Evolutionary conservation across 805 yeast genomes (phyloP).

Genomic region (Teunomyces barrocoloradensis): DNA sequence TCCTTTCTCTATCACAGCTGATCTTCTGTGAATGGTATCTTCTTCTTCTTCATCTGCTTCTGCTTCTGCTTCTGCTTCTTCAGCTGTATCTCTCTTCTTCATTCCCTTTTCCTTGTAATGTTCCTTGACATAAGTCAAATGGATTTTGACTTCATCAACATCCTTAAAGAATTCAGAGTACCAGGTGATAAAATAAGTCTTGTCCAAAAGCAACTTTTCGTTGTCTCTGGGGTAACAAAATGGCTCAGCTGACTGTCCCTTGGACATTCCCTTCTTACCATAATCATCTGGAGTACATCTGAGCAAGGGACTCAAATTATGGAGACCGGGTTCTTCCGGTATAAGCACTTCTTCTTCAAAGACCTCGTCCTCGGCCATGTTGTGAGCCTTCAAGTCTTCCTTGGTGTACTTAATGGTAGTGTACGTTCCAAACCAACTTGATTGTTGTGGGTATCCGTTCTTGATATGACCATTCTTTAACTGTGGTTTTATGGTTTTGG

Average conservation of each 20-base stretch:
- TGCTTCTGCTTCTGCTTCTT: slow-evolving; percentile 15
- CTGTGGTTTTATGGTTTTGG: slow-evolving; percentile 77
- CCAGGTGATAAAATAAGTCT: slow-evolving; percentile 80
- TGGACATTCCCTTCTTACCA: slow-evolving; percentile 59
- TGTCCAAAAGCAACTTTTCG: slow-evolving; percentile 52
- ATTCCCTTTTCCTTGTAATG: slow-evolving; percentile 54
- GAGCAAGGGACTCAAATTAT: slow-evolving; percentile 69
- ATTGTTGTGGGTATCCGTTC: slow-evolving; percentile 67
- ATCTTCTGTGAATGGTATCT: slow-evolving; percentile 15
- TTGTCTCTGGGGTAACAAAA: slow-evolving; percentile 79
- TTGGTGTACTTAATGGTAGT: slow-evolving; percentile 55
- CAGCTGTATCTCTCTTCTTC: slow-evolving; percentile 35
- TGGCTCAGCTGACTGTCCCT: slow-evolving; percentile 62
- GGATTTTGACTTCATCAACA: slow-evolving; percentile 62
- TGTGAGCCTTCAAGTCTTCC: slow-evolving; percentile 69
- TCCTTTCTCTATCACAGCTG: slow-evolving; percentile 37
- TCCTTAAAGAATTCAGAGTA: slow-evolving; percentile 60
- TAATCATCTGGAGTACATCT: slow-evolving; percentile 84
- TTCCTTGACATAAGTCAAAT: slow-evolving; percentile 64
- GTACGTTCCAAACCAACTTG: slow-evolving; percentile 74
- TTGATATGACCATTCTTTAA: slow-evolving; percentile 68
- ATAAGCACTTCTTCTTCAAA: slow-evolving; percentile 53
- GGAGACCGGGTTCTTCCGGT: slow-evolving; percentile 74
- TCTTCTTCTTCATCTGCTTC: slow-evolving; percentile 7
- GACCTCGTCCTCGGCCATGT: slow-evolving; percentile 60